Percentiles rank a stretch among this genome's conserved stretches.
These are phyloP conservation scores for Ogataea methanolica DNA, from an alignment of 805 yeast genomes.

Conservation along the genomic window DNA sequence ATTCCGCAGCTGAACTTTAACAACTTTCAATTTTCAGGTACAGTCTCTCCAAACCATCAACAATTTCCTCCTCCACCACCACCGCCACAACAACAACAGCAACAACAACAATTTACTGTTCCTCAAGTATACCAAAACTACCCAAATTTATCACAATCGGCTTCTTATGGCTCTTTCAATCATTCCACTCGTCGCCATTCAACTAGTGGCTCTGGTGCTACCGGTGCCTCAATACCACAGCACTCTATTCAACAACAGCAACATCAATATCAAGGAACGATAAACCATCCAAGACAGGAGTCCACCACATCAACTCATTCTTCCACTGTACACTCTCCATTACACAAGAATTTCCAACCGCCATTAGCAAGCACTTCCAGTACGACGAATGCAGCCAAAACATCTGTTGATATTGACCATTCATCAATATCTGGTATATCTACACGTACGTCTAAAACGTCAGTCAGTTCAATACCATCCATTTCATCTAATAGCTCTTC, in stretches of 20 bases:
- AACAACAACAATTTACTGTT: constrained; percentile 1
- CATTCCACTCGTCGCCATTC: constrained; percentile 1
- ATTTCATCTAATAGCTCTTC: not conserved
- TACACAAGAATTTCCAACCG: no score
- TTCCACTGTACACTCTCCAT: no score
- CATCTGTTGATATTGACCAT: no score
- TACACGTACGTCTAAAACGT: constrained; percentile 1
- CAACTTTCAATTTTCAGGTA: constrained; percentile 4
- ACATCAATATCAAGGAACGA: no score
- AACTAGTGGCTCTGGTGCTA: not conserved
- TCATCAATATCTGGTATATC: not conserved
- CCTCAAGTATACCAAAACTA: constrained; percentile 1
- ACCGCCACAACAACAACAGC: not conserved
- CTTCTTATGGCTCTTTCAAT: not conserved
- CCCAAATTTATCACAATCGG: not conserved
- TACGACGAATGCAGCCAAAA: no score
- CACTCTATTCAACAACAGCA: no score
- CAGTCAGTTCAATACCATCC: not conserved
- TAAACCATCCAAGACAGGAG: no score
- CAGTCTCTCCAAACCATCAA: not conserved
- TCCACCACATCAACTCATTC: no score
- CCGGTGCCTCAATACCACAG: no score
- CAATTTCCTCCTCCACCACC: not conserved
- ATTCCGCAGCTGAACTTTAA: constrained; percentile 5
- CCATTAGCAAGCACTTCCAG: no score